These are phyloP conservation scores for Globisporangium carolinianum DNA, from an alignment of 352 stramenopile genomes.

Conservation along the genomic window DNA sequence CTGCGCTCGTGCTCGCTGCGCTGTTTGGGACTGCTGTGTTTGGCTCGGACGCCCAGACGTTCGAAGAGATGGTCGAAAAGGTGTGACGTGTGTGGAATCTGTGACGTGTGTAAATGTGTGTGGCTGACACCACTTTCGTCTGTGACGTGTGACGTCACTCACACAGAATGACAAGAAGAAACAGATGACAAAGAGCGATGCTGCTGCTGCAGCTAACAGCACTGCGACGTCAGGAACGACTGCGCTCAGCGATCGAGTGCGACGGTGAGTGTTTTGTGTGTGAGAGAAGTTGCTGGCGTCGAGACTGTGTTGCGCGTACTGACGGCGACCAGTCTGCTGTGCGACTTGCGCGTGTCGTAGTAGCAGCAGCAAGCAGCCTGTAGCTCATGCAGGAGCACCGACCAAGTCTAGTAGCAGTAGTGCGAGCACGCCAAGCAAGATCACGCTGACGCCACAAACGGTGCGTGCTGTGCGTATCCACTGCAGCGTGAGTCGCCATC, in stretches of 20 bases:
- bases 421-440: conserved; percentile 4
- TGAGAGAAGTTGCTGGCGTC: background rate
- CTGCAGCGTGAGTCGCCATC: too few species aligned
- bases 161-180: conserved; percentile 37
- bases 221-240: background rate
- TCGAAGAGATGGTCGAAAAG: conserved; percentile 86
- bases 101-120: too few species aligned
- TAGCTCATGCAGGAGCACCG: background rate
- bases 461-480: conserved; percentile 8
- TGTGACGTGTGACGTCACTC: background rate
- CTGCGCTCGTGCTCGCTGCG: conserved; percentile 56
- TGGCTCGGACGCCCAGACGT: conserved; percentile 42
- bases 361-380: background rate
- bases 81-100: conserved; percentile 3
- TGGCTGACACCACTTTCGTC: background rate
- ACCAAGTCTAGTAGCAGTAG: background rate
- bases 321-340: background rate
- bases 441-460: conserved; percentile 10
- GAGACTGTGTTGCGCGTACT: background rate
- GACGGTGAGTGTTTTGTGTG: background rate
- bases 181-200: conserved; percentile 18
- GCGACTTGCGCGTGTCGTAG: background rate
- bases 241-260: conserved; percentile 4
- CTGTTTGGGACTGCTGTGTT: conserved; percentile 60
- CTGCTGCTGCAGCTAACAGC: conserved; percentile 7